phyloP scores from a whole-genome alignment of 2,329 filamentous ascomycete species.

The Colletotrichum tofieldiae region DNA sequence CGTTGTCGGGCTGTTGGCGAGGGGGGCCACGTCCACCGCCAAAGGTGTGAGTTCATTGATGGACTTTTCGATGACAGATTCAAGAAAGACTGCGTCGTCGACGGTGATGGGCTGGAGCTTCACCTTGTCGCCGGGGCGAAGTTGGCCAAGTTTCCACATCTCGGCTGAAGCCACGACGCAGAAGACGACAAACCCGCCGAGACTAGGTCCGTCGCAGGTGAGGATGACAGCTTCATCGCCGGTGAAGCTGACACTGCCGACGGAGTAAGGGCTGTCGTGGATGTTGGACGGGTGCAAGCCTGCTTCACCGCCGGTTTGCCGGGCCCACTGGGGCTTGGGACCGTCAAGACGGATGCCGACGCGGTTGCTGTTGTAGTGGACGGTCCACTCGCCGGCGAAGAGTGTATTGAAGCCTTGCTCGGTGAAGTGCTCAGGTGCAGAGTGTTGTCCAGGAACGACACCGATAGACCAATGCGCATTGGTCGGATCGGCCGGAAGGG shows the following conservation, averaged over 20 bases:
- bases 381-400: conserved; percentile 55
- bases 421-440: conserved; percentile 56
- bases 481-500: conserved; percentile 46
- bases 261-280: conserved; percentile 57
- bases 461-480: conserved; percentile 51
- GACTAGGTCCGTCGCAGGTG: conserved; percentile 57
- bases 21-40: neutral
- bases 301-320: conserved; percentile 55
- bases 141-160: conserved; percentile 60
- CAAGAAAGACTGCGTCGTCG: conserved; percentile 47
- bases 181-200: conserved; percentile 59
- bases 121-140: conserved; percentile 57
- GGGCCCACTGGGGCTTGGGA: conserved; percentile 56
- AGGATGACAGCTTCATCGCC: conserved; percentile 59
- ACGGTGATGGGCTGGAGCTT: conserved; percentile 51
- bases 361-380: conserved; percentile 60
- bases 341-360: conserved; percentile 57
- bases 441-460: conserved; percentile 58
- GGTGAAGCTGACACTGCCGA: conserved; percentile 60
- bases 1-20: neutral
- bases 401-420: conserved; percentile 49
- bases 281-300: conserved; percentile 61
- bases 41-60: conserved; percentile 44
- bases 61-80: conserved; percentile 44
- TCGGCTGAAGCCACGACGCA: conserved; percentile 56